These are phyloP conservation scores for Strobilomyces dryophilus DNA, from an alignment of 768 basidiomycete genomes.

Conservation along the genomic window DNA sequence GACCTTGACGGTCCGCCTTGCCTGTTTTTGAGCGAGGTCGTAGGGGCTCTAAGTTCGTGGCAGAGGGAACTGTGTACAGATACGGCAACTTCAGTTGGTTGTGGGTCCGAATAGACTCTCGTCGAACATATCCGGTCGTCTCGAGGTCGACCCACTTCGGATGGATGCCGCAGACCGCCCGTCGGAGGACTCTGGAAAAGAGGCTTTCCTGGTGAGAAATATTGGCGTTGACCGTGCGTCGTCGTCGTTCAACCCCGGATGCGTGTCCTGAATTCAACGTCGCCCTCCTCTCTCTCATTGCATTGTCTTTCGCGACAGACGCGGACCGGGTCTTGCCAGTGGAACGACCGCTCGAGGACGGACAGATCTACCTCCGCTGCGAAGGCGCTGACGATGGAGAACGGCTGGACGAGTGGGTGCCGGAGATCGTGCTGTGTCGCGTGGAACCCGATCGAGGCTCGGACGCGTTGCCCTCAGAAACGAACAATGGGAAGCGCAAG, in stretches of 20 bases:
- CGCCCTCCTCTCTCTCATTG: too few species aligned
- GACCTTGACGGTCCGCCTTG: too few species aligned
- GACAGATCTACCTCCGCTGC: constrained; percentile 53
- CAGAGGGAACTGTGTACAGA: not conserved
- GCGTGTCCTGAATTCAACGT: constrained; percentile 10
- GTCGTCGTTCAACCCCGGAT: constrained; percentile 1
- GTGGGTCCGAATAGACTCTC: constrained; percentile 2
- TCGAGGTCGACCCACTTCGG: constrained; percentile 2
- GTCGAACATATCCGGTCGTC: not conserved
- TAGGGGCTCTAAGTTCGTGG: too few species aligned
- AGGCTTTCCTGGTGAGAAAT: constrained; percentile 28
- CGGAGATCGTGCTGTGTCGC: constrained; percentile 36
- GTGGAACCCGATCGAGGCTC: constrained; percentile 21
- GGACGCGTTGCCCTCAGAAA: constrained; percentile 13
- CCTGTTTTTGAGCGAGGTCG: too few species aligned
- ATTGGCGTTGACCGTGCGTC: constrained; percentile 36
- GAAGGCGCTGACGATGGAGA: constrained; percentile 52
- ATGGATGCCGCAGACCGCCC: constrained; percentile 21
- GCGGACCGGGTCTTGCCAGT: too few species aligned
- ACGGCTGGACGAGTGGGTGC: constrained; percentile 72
- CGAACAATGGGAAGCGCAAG: constrained; percentile 34
- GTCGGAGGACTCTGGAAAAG: constrained; percentile 1
- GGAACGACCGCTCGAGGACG: constrained; percentile 14
- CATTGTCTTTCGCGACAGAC: too few species aligned
- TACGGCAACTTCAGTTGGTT: not conserved